Conservation (phyloP, 2,329 filamentous ascomycete genomes). For the Fusarium tupiense region DNA sequence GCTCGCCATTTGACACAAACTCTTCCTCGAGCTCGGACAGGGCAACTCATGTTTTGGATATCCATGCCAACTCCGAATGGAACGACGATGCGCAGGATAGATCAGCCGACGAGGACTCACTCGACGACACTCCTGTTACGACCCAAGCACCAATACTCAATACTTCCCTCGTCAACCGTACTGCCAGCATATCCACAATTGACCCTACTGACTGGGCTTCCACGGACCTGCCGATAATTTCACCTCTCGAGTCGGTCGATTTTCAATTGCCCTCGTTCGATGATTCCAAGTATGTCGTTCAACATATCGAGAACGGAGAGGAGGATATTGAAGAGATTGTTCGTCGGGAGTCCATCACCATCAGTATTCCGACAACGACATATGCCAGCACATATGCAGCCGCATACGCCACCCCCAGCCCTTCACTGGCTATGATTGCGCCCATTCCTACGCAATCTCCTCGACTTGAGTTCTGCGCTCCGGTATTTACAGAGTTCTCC, state of each 20-base stretch:
- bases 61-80: conserved; percentile 11
- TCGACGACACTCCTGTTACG: conserved; percentile 15
- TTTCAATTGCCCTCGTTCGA: conserved; percentile 46
- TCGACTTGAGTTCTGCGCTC: conserved; percentile 61
- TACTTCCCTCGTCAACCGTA: conserved; percentile 21
- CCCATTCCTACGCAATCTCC: conserved; percentile 41
- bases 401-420: conserved; percentile 28
- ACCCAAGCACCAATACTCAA: conserved; percentile 7
- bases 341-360: conserved; percentile 30
- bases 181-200: conserved; percentile 17
- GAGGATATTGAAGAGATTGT: conserved; percentile 46
- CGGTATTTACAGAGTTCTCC: conserved; percentile 67
- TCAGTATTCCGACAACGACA: conserved; percentile 30
- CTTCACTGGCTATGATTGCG: conserved; percentile 43
- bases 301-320: conserved; percentile 33
- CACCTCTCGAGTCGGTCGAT: conserved; percentile 45
- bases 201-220: conserved; percentile 33
- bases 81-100: conserved; percentile 25
- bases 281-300: conserved; percentile 17
- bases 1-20: conserved; percentile 30
- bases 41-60: conserved; percentile 22
- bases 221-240: conserved; percentile 41
- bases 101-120: conserved; percentile 29
- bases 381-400: conserved; percentile 24
- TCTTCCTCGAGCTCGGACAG: conserved; percentile 35